A percentile compares a stretch with the other conserved stretches of the same genome.
Evolutionary conservation across 495 filamentous ascomycete genomes (phyloP).

Genomic region (Platismatia glauca): DNA sequence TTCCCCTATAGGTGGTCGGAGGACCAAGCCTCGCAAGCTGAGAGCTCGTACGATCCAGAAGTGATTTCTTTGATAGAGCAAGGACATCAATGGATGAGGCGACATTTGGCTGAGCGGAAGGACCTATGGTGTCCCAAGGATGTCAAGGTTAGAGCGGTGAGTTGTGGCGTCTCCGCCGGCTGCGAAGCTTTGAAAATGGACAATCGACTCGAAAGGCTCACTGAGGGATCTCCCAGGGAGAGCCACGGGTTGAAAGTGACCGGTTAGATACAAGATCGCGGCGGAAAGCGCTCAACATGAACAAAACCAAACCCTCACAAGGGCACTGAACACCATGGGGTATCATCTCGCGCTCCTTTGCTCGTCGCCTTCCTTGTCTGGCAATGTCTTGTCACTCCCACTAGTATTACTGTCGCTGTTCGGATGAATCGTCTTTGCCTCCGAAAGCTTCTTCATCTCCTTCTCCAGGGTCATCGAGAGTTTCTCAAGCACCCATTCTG

Average conservation of each 20-base stretch:
- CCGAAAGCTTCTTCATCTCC: slow-evolving; percentile 38
- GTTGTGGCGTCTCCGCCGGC: not conserved
- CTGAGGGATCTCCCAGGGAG: not conserved
- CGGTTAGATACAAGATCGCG: not conserved
- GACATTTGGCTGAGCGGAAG: too few relatives aligned
- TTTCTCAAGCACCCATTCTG: slow-evolving; percentile 71
- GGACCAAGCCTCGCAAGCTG: not conserved
- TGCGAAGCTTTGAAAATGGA: not conserved
- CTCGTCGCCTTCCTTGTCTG: not conserved
- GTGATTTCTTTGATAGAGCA: too few relatives aligned
- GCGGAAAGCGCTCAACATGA: not conserved
- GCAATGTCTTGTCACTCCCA: not conserved
- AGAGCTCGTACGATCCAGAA: not conserved
- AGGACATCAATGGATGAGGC: too few relatives aligned
- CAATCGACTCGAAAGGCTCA: not conserved
- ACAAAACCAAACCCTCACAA: not conserved
- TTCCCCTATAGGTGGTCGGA: not conserved
- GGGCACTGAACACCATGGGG: not conserved
- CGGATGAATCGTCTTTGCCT: slow-evolving; percentile 7
- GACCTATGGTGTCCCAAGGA: too few relatives aligned
- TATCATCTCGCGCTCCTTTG: not conserved
- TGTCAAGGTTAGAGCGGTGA: not conserved
- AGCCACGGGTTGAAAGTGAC: not conserved
- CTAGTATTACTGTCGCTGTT: not conserved
- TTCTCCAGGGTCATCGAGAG: slow-evolving; percentile 46